Evolutionary conservation across 2,329 filamentous ascomycete genomes (phyloP), one percentile per base, ranked within the genome.

Genomic region (Colletotrichum sp.): DNA sequence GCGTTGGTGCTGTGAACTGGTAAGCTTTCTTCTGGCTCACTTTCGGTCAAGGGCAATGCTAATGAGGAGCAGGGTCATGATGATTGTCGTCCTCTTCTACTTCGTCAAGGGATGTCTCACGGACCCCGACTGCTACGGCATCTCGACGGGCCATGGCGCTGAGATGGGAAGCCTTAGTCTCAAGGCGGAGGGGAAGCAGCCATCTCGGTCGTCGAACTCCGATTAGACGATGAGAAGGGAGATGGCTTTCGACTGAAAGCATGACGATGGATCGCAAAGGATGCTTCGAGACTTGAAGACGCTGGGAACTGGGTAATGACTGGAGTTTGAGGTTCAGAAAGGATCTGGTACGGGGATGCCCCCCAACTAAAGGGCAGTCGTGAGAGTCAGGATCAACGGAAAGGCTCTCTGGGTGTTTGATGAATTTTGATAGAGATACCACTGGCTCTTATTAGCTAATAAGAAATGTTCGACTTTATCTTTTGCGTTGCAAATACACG

Each of bases 1-100:
- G 81, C 34, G 70, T 89, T 8, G 87, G 87, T 5, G 86, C 85
- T 12, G 25, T 87, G 19, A 79, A 81, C 19, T 88, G 87, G 85
- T 86, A 72, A 72, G 82, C 80, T 15, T 5, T 12, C 5, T 63
- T 9, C 19, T 44, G 32, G n/a, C 28, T 52, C 25, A 16, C 32
- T 16, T 30, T 22, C 6, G 7, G 8, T 22, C 48, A 30, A 12
- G 19, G 15, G 1, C 15, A 16, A 6, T 11, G 39, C 39, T 44
- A 5, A 22, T 4, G 12, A 15, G 19, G 2, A 5, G 13, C 52
- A 86, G 85, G 86, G 72, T 87, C 52, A 78, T 88, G 11, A 80
- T 82, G 34, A 82, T 87, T 63, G 79, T 85, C 64, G 80, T 85
- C 72, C 72, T 87, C 59, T 79, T 83, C 61, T 83, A 86, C 79